A percentile compares a stretch with the other conserved stretches of the same genome.
These are phyloP conservation scores for Kazachstania sp. DNA, from an alignment of 1,139 yeast genomes.

Conservation along the genomic window DNA sequence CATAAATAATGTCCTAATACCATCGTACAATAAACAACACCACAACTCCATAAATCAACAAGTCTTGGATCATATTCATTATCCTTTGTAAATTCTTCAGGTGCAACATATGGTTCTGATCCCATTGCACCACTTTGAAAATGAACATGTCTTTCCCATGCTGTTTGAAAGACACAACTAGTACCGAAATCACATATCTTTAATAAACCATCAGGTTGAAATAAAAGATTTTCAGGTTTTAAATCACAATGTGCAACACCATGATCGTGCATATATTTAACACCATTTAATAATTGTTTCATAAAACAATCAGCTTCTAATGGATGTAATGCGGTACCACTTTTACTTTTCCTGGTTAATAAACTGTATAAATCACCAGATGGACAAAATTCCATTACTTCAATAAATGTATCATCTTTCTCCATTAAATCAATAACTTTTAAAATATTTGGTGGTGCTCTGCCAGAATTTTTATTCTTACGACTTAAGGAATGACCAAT, in stretches of 20 bases:
- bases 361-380: constrained; percentile 62
- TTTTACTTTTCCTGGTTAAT: constrained; percentile 29
- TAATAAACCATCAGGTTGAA: constrained; percentile 41
- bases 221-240: constrained; percentile 57
- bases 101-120: constrained; percentile 67
- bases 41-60: constrained; percentile 67
- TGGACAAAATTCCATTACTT: constrained; percentile 70
- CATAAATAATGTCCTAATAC: constrained; percentile 44
- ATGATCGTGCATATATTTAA: constrained; percentile 58
- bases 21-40: constrained; percentile 50
- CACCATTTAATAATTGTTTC: constrained; percentile 58
- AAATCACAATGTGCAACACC: constrained; percentile 74
- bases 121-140: constrained; percentile 58
- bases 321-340: constrained; percentile 37
- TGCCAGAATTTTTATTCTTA: constrained; percentile 15
- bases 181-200: constrained; percentile 72
- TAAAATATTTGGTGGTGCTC: constrained; percentile 50
- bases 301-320: constrained; percentile 62
- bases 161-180: constrained; percentile 63
- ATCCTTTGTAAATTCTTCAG: constrained; percentile 47
- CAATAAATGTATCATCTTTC: constrained; percentile 51
- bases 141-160: constrained; percentile 54
- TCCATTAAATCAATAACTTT: constrained; percentile 62
- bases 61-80: constrained; percentile 48
- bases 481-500: constrained; percentile 60